Evolutionary conservation across 345 rosid species (phyloP), one percentile per base, ranked within the genome.

Genomic region (Dipteronia sinensis): DNA sequence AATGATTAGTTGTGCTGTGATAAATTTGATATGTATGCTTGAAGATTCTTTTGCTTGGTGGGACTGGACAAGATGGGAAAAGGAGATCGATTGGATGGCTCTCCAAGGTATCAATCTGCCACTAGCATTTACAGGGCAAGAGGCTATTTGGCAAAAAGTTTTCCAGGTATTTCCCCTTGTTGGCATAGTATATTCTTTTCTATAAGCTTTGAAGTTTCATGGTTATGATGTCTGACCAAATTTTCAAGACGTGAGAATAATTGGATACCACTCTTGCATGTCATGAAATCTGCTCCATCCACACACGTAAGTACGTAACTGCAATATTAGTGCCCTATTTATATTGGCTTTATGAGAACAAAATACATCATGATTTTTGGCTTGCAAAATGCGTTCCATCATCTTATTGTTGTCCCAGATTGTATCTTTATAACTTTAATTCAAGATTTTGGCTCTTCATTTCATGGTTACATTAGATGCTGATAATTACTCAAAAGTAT

Each of bases 21-120:
- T 49, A 38, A 71, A 66, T 31, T 1, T 76, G 16, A 55, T 55
- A 40, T 22, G 0, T 68, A 46, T 74, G 8, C 20, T 17, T 78
- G 56, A 77, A 89, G 93, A 89, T 83, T 81, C 93, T 78, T 89
- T 88, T 83, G 89, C 93, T 69, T 91, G 95, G 95, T 88, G 95
- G 95, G 90, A 87, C 81, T 89, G 93, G 92, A 79, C 74, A 86
- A 88, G 95, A 82, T 89, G 93, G 95, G 93, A 89, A 84, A 86
- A 87, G 65, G 93, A 91, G 85, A 89, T 88, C 73, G 93, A 89
- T 76, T 89, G 95, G 95, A 91, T 91, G 95, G 93, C 93, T 80
- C 86, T 91, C 79, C 93, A 89, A 69, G 93, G 95, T 27, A 81
- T 91, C 85, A 91, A 91, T 76, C 75, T 91, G 79, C 95, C 93